Evolutionary conservation across 2,329 filamentous ascomycete species (phyloP).

Genomic region (Trichoderma breve): DNA sequence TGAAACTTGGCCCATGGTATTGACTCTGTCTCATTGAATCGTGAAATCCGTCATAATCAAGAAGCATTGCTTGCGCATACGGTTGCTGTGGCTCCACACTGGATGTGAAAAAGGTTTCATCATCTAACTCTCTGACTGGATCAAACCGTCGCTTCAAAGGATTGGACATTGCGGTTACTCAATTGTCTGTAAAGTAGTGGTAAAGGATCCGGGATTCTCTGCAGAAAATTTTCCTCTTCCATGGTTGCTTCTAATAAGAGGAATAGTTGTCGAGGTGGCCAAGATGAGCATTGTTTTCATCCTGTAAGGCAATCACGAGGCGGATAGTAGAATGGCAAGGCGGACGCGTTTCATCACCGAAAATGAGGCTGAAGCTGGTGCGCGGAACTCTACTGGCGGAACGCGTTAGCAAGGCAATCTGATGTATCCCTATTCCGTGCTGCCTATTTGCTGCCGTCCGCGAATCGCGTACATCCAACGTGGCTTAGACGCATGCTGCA

Average conservation of each 20-base stretch:
- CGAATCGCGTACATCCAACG: not conserved
- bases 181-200: too few relatives aligned
- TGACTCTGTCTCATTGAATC: not conserved
- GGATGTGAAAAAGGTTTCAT: not conserved
- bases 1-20: not conserved
- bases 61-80: not conserved
- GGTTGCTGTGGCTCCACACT: not conserved
- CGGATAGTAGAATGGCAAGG: not conserved
- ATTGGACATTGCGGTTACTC: not conserved
- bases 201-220: too few relatives aligned
- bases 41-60: not conserved
- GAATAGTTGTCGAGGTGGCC: not conserved
- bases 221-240: not conserved
- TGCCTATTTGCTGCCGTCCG: not conserved
- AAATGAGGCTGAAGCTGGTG: not conserved
- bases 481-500: slow-evolving; percentile 4
- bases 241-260: not conserved
- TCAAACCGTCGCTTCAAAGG: not conserved
- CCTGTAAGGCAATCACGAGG: not conserved
- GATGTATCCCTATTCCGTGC: not conserved
- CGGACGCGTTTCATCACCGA: not conserved
- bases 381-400: not conserved
- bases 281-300: not conserved
- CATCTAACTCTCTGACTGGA: not conserved
- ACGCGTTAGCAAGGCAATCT: not conserved